Evolutionary conservation across 139 green algal species (phyloP), one percentile per base, ranked within the genome.

Genomic region (Tetraselmis chui): DNA sequence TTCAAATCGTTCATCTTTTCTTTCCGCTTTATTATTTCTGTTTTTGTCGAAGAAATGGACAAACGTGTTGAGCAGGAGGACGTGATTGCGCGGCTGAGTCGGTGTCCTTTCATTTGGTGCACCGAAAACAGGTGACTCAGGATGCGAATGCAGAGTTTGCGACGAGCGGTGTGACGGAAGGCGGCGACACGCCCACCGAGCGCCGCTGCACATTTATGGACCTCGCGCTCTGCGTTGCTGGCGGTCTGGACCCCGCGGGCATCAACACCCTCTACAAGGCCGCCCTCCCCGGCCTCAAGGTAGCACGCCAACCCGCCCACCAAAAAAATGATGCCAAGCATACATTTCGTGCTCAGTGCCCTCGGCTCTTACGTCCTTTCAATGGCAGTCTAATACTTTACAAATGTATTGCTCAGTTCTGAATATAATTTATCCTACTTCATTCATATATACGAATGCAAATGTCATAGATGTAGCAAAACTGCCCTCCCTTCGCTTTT

Each of bases 181-280:
- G 92, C 26, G 93, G 94, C 30, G 79, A 85, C 32, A 89, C 84
- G 26, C 87, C 89, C 5, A 83, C 80, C 29, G 83, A 89, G 45
- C 87, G 92, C 32, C 87, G 90, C 11, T 93, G 86, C 80, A 92
- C 94, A 0, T 99, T 96, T 84, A 85, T 97, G 81, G 96, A 98
- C 82, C 89, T 97, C 29, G 88, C 92, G 5, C 84, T 96, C 32
- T 84, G 83, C 25, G 86, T 98, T 45, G 87, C 88, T 2, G 83
- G 83, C 1, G 95, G 95, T 24, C 85, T 98, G 74, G 84, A 93
- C 11, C 88, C 87, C 24, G 32, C 32, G 0, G 90, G 83, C 0
- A 78, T 96, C 28, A 80, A 82, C 26, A 85, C 91, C 31, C 90
- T 98, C 31, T 91, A 90, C 80, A 93, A 94, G 84, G 89, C 86